Base-by-base conservation (phyloP, 148 eudicot genomes). In the Pouteria glomerata region DNA sequence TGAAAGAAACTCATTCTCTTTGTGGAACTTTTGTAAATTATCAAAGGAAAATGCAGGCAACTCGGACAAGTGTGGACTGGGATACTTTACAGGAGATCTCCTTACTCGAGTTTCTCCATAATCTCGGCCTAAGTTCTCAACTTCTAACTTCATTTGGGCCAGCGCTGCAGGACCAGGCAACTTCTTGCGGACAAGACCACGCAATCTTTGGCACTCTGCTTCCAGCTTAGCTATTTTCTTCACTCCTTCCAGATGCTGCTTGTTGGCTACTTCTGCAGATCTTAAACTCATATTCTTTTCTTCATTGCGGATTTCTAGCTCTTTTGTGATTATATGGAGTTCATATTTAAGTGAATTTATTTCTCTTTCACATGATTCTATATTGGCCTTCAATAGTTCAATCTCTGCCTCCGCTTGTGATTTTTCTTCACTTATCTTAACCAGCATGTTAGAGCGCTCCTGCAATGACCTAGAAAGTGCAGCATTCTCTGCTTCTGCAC, bases 91-190 rank as follows among this genome's bases (percentile, higher is more conserved):
- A 51, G 96, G 89, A 76, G 97, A 95, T 78, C 90, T 83, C 80
- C 86, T 86, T 19, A 73, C 27, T 29, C 90, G 85, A 65, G 82
- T 77, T 30, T 90, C 96, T 63, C 96, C 98, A 73, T 85, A 86
- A 71, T 90, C 96, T 30, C 93, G 74, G 44, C 99, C 99, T 72
- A 92, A 66, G 77, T 79, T 96, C 60, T 92, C 96, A 41, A 96
- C 99, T 84, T 96, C 99, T 21, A 88, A 80, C 83, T 90, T 96
- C 99, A 96, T 96, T 78, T 96, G 99, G 37, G 99, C 99, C 65
- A 92, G 66, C 11, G 99, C 99, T 62, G 99, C 99, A 37, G 99
- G 97, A 58, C 99, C 97, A 16, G 99, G 99, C 72, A 96, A 82
- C 76, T 92, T 96, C 85, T 96, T 96, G 57, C 90, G 73, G 10